These are phyloP conservation scores for Teunomyces tritomae DNA, from an alignment of 805 yeast genomes.

Conservation along the genomic window DNA sequence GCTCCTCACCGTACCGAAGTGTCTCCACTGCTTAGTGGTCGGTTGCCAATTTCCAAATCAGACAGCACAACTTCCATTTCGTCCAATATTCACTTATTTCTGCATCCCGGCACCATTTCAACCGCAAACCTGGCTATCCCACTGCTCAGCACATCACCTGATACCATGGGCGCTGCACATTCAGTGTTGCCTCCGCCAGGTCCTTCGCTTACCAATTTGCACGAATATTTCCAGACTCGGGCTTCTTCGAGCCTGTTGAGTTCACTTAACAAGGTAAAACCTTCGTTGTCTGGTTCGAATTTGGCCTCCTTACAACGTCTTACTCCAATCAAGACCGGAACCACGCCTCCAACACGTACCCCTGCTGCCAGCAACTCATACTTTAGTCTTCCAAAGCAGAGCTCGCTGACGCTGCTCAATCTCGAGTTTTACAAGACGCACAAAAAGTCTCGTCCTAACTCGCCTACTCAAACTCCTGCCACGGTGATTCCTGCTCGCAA, in stretches of 20 bases:
- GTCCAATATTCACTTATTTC: constrained; percentile 22
- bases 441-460: constrained; percentile 49
- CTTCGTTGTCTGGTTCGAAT: constrained; percentile 20
- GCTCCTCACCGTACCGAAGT: constrained; percentile 3
- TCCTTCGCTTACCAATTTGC: constrained; percentile 31
- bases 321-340: constrained; percentile 39
- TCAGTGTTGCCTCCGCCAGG: constrained; percentile 8
- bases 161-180: constrained; percentile 10
- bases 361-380: constrained; percentile 13
- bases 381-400: constrained; percentile 22
- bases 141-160: constrained; percentile 37
- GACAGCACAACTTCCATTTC: constrained; percentile 26
- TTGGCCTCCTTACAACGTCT: constrained; percentile 32
- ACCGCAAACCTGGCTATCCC: constrained; percentile 25
- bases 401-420: constrained; percentile 32
- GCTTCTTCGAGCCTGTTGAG: constrained; percentile 17
- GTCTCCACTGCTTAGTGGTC: background rate
- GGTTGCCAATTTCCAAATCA: constrained; percentile 19
- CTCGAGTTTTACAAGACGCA: constrained; percentile 30
- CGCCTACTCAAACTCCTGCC: constrained; percentile 30
- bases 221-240: constrained; percentile 27
- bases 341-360: constrained; percentile 10
- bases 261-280: constrained; percentile 22
- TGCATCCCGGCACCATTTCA: constrained; percentile 21
- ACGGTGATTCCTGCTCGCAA: constrained; percentile 1